These are phyloP conservation scores for Pilaira anomala DNA, from an alignment of 192 early-diverging fungal species.

Conservation along the genomic window DNA sequence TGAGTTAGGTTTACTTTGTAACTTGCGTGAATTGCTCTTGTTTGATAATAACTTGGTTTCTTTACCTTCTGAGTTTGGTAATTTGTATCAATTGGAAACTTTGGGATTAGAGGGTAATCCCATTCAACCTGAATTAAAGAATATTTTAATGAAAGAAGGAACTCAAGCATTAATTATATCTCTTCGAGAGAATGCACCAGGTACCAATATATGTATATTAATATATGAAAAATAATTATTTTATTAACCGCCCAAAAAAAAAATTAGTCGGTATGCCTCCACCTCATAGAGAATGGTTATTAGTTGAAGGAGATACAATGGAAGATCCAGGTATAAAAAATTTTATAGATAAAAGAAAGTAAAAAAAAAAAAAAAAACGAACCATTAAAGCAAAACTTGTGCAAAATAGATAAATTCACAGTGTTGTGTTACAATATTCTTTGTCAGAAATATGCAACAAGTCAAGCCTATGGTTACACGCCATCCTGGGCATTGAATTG, in stretches of 20 bases:
- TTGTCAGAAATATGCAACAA: constrained; percentile 84
- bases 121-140: constrained; percentile 74
- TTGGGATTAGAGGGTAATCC: constrained; percentile 97
- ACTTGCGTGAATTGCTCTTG: constrained; percentile 76
- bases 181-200: constrained; percentile 83
- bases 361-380: neutral
- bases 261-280: constrained; percentile 69
- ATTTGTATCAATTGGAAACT: constrained; percentile 82
- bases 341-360: neutral
- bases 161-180: constrained; percentile 78
- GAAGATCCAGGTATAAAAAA: constrained; percentile 42
- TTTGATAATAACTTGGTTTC: constrained; percentile 90
- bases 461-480: constrained; percentile 87
- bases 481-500: constrained; percentile 92
- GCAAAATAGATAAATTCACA: constrained; percentile 71
- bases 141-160: constrained; percentile 83
- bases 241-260: neutral
- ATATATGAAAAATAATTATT: constrained; percentile 2
- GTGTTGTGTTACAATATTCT: constrained; percentile 93
- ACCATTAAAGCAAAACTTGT: neutral
- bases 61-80: constrained; percentile 86
- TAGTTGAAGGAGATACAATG: constrained; percentile 72
- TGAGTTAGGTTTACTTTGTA: constrained; percentile 83
- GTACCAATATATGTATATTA: constrained; percentile 39
- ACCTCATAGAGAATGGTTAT: constrained; percentile 87